Percentiles rank a stretch among this genome's conserved stretches.
phyloP scores from a whole-genome alignment of 2,329 filamentous ascomycete genomes.

The Fusarium sp. region DNA sequence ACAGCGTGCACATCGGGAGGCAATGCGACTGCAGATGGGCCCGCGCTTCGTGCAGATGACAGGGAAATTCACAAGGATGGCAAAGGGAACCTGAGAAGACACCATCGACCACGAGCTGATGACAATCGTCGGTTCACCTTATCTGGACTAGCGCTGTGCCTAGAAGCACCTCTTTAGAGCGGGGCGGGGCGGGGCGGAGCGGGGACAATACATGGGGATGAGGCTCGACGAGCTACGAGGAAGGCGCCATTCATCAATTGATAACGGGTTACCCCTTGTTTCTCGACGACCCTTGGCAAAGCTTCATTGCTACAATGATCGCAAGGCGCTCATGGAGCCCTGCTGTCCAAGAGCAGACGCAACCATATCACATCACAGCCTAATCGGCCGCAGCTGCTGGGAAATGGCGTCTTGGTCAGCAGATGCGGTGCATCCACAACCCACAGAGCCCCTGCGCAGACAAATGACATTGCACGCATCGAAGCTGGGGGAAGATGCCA shows the following conservation, averaged over 20 bases:
- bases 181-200: conserved; percentile 40
- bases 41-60: conserved; percentile 16
- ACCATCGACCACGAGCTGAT: conserved; percentile 22
- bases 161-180: conserved; percentile 25
- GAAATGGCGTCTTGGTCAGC: conserved; percentile 17
- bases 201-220: conserved; percentile 1
- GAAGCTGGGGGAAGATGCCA: conserved; percentile 33
- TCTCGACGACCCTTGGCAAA: conserved; percentile 9
- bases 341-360: neutral
- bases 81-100: conserved; percentile 5
- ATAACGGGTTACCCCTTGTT: conserved; percentile 6
- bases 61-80: conserved; percentile 8
- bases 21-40: conserved; percentile 6
- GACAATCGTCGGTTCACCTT: conserved; percentile 13
- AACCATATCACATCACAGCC: conserved; percentile 16
- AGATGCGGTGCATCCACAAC: conserved; percentile 9
- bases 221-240: conserved; percentile 1
- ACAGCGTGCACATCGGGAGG: neutral
- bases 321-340: neutral
- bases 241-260: neutral
- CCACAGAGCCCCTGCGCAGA: conserved; percentile 2
- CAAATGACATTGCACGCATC: conserved; percentile 27
- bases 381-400: conserved; percentile 5
- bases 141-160: conserved; percentile 1
- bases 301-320: neutral